Conservation (phyloP, 2,329 filamentous ascomycete genomes). For the Cadophora malorum region DNA sequence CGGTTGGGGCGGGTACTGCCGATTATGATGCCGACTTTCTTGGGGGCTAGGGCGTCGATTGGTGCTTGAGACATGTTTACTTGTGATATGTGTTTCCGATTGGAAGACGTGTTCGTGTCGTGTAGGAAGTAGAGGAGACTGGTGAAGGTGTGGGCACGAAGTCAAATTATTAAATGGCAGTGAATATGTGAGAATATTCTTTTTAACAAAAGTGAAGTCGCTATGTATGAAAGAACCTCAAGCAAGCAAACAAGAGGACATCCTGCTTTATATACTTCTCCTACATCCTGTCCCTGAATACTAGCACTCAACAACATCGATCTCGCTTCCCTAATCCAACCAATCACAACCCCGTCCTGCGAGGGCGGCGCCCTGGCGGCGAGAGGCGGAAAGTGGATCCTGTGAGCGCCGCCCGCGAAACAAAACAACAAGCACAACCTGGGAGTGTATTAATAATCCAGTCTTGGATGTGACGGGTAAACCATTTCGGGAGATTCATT, state of each 20-base stretch:
- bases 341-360: neutral
- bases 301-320: neutral
- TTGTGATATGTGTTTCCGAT: neutral
- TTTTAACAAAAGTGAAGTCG: too few species aligned
- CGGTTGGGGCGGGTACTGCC: conserved; percentile 30
- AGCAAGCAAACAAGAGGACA: neutral
- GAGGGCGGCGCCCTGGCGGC: conserved; percentile 10
- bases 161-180: too few species aligned
- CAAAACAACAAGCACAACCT: neutral
- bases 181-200: too few species aligned
- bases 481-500: neutral
- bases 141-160: neutral
- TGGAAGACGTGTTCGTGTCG: neutral
- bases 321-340: neutral
- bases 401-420: neutral
- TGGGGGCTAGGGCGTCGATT: conserved; percentile 3
- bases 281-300: neutral
- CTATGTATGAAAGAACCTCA: too few species aligned
- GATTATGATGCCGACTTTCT: conserved; percentile 32
- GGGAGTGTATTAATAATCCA: neutral
- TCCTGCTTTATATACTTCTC: neutral
- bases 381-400: conserved; percentile 11
- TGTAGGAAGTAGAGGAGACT: neutral
- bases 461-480: neutral
- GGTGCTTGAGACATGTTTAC: conserved; percentile 2